Conservation (phyloP, 2,329 filamentous ascomycete species). For the Fusarium papillatum region DNA sequence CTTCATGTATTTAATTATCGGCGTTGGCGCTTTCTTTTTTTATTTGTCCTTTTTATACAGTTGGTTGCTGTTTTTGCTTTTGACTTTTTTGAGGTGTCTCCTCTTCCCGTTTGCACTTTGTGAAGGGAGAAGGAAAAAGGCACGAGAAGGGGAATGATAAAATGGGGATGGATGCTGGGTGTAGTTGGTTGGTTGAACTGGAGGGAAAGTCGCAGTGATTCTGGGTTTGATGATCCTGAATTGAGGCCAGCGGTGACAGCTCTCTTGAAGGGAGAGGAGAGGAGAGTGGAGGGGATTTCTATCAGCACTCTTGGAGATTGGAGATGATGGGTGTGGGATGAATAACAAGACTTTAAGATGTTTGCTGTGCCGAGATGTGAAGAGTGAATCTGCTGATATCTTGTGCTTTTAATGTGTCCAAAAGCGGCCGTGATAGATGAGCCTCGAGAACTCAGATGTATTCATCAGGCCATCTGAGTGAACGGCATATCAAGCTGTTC, state of each 20-base stretch:
- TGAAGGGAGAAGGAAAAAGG: constrained; percentile 3
- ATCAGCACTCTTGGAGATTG: constrained; percentile 35
- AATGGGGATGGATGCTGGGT: constrained; percentile 23
- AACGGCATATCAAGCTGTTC: neutral
- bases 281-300: constrained; percentile 17
- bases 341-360: constrained; percentile 37
- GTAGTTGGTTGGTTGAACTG: constrained; percentile 13
- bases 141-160: constrained; percentile 26
- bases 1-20: constrained; percentile 45
- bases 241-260: constrained; percentile 14
- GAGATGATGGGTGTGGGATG: constrained; percentile 32
- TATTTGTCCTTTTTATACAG: constrained; percentile 13
- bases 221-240: constrained; percentile 1
- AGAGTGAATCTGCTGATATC: neutral
- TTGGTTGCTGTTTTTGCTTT: constrained; percentile 18
- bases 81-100: constrained; percentile 11
- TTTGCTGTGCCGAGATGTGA: neutral
- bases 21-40: constrained; percentile 36
- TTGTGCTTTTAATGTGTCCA: neutral
- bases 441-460: neutral
- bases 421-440: neutral
- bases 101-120: constrained; percentile 24
- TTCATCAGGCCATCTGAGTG: neutral
- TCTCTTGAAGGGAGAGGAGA: constrained; percentile 20
- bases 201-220: constrained; percentile 12